A percentile compares a stretch with the other conserved stretches of the same genome.
Evolutionary conservation across 2,329 filamentous ascomycete genomes (phyloP).

Genomic region (Rutstroemia sydowiana): DNA sequence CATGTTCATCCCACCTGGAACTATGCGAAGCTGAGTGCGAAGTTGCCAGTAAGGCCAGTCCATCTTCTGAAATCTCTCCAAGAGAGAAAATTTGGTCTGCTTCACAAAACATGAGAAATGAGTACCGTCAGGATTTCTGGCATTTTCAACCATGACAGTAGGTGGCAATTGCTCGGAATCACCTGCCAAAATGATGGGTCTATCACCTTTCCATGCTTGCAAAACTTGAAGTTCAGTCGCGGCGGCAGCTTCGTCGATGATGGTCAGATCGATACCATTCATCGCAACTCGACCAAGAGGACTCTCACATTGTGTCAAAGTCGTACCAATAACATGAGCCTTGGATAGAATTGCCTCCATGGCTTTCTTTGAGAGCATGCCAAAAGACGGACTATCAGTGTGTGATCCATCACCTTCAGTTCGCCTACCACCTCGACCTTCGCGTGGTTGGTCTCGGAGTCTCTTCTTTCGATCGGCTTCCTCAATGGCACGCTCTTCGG

Average conservation of each 20-base stretch:
- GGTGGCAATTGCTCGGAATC: not conserved
- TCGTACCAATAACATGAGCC: not conserved
- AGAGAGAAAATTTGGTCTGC: not conserved
- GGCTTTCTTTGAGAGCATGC: not conserved
- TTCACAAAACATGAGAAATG: not conserved
- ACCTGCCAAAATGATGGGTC: not conserved
- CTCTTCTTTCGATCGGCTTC: no score
- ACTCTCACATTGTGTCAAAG: not conserved
- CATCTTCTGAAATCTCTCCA: not conserved
- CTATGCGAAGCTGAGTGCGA: not conserved
- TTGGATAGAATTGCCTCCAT: not conserved
- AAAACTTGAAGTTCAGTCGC: not conserved
- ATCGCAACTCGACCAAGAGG: not conserved
- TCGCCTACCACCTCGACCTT: not conserved
- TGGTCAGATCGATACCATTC: not conserved
- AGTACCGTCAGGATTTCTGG: not conserved
- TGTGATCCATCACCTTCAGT: not conserved
- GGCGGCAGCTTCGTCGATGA: not conserved
- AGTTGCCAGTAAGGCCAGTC: not conserved
- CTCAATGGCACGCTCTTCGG: not conserved
- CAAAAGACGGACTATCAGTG: not conserved
- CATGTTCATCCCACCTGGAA: not conserved
- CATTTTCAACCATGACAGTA: not conserved
- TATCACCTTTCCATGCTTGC: not conserved
- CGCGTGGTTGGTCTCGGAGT: not conserved